Base-by-base conservation (phyloP, 73 alveolate species). In the Blepharisma stoltei region DNA sequence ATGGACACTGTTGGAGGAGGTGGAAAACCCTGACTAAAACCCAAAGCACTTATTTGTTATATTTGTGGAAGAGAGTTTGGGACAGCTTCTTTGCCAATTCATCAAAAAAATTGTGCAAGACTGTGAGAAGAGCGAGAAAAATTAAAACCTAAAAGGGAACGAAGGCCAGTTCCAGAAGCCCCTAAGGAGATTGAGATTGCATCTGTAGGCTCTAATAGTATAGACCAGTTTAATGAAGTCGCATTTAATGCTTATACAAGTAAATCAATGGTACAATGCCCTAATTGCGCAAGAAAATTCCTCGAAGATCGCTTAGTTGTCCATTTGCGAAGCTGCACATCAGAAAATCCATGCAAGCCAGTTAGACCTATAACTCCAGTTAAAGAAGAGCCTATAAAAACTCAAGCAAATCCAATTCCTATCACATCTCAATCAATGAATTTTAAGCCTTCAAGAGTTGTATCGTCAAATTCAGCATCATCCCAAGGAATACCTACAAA, bases 51-150 rank as follows among this genome's bases (percentile, higher is more conserved):
- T 6, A 78, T 67, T 18, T 89, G 96, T 81, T 67, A 89, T 47
- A 76, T 89, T 3, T 89, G 98, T 54, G 98, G 98, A 41, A 73
- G 93, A 77, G 93, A 90, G 71, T 94, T 84, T 77, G 97, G 98
- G 52, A 89, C 94, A 27, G 82, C 81, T 75, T 84, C 95, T 7
- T 81, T 91, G 27, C 92, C 83, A 54, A 89, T 92, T 71, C 98
- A 94, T 79, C 43, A 81, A 47, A 84, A 85, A 49, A 80, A 83
- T 44, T 94, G 98, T 78, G 82, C 71, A 45, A 82, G 91, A 67
- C 81, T 79, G 54, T 92, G 94, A 91, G 97, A 86, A 67, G 71
- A 76, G 25, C 88, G 88, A 53, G 96, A 94, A 78, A 77, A 83
- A 6, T 38, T 71, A 54, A 87, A 86, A 71, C 98, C 98, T 0